Evolutionary conservation across 805 yeast genomes (phyloP).

Genomic region (Kregervanrija delftensis): DNA sequence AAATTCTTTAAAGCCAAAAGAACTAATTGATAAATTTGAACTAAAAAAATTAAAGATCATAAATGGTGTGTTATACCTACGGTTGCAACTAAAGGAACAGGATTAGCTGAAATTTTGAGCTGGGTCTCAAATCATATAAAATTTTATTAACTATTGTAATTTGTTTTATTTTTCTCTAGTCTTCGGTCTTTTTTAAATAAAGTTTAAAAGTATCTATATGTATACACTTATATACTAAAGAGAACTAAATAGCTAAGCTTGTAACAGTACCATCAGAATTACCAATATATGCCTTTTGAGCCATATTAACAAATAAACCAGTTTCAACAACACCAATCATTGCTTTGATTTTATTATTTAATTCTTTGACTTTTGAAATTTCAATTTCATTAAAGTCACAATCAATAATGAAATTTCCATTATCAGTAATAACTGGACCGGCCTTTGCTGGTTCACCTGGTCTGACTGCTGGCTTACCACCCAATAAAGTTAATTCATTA

Average conservation of each 20-base stretch:
- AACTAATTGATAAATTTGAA: constrained; percentile 66
- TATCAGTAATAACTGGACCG: constrained; percentile 95
- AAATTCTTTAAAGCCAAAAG: constrained; percentile 69
- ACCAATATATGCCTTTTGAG: constrained; percentile 83
- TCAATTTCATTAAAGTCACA: constrained; percentile 84
- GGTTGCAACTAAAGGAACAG: constrained; percentile 85
- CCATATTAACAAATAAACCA: constrained; percentile 75
- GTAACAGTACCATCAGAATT: constrained; percentile 58
- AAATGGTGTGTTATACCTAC: constrained; percentile 91
- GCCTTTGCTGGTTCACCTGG: constrained; percentile 91
- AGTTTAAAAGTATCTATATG: background rate
- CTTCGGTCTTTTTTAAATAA: background rate
- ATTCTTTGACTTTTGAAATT: constrained; percentile 31
- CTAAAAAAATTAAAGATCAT: constrained; percentile 58
- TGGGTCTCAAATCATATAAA: constrained; percentile 65
- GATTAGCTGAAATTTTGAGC: constrained; percentile 77
- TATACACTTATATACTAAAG: background rate
- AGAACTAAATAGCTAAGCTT: constrained; percentile 30
- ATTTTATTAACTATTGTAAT: background rate
- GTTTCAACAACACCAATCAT: constrained; percentile 95
- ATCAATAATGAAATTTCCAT: constrained; percentile 87
- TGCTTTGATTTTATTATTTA: constrained; percentile 62
- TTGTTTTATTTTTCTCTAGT: background rate
- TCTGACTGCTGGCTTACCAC: constrained; percentile 65
- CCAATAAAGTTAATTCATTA: constrained; percentile 52